These are phyloP conservation scores for Aspergillus ochraceoroseus DNA, from an alignment of 2,329 filamentous ascomycete genomes.

Conservation along the genomic window DNA sequence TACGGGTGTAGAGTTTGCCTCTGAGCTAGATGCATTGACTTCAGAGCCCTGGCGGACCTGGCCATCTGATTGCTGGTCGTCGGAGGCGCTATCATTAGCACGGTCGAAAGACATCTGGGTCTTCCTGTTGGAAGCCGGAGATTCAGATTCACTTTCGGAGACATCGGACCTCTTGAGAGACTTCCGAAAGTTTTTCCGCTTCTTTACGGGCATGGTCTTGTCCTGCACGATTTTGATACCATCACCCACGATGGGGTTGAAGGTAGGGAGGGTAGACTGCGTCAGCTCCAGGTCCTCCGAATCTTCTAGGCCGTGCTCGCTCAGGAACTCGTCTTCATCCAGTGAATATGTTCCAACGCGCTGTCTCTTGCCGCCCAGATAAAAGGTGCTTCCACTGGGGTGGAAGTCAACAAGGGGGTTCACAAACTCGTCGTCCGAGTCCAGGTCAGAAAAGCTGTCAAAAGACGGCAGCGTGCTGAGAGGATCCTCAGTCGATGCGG, in stretches of 20 bases:
- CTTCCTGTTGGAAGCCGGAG: slow-evolving; percentile 25
- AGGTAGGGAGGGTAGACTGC: slow-evolving; percentile 54
- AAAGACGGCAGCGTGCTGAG: slow-evolving; percentile 65
- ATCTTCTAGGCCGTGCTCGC: slow-evolving; percentile 69
- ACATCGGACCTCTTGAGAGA: slow-evolving; percentile 29
- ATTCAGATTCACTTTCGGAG: slow-evolving; percentile 31
- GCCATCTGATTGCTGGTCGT: slow-evolving; percentile 38
- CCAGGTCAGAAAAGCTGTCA: slow-evolving; percentile 81
- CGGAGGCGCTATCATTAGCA: slow-evolving; percentile 37
- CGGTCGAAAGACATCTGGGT: slow-evolving; percentile 30
- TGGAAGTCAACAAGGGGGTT: slow-evolving; percentile 68
- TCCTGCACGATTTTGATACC: slow-evolving; percentile 42
- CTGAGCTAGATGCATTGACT: slow-evolving; percentile 47
- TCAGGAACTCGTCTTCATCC: slow-evolving; percentile 72
- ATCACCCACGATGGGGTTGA: slow-evolving; percentile 25
- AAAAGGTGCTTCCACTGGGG: slow-evolving; percentile 54
- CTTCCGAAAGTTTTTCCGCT: slow-evolving; percentile 42
- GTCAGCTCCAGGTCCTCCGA: slow-evolving; percentile 64
- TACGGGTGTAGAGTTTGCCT: slow-evolving; percentile 31
- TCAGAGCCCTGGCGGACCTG: slow-evolving; percentile 45
- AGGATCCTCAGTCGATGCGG: slow-evolving; percentile 45
- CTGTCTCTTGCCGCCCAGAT: slow-evolving; percentile 64
- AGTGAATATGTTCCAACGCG: slow-evolving; percentile 65
- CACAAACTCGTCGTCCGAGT: slow-evolving; percentile 83
- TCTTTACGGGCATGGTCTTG: slow-evolving; percentile 51